phyloP scores from a whole-genome alignment of 352 stramenopile species.

The Globisporangium radiosum region DNA sequence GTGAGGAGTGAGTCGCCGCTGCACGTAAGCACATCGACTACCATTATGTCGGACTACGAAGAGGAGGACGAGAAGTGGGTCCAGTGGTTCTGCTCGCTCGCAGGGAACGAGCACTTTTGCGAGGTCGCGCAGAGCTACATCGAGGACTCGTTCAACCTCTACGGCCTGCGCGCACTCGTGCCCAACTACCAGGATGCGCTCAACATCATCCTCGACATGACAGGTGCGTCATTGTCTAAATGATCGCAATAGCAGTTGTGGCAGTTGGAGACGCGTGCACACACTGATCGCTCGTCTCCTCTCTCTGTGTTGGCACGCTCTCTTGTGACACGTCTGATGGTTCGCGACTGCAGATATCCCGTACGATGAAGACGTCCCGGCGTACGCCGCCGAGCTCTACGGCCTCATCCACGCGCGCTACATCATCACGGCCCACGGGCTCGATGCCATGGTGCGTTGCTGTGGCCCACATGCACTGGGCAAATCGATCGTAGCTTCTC shows the following conservation, averaged over 20 bases:
- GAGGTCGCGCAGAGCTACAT: slow-evolving; percentile 91
- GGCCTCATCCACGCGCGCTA: slow-evolving; percentile 87
- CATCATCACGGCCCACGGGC: slow-evolving; percentile 84
- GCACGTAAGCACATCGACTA: not conserved
- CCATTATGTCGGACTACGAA: slow-evolving; percentile 84
- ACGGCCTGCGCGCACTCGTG: slow-evolving; percentile 84
- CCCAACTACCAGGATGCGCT: slow-evolving; percentile 88
- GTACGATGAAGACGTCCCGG: slow-evolving; percentile 84
- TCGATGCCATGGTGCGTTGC: slow-evolving; percentile 82
- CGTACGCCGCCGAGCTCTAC: slow-evolving; percentile 86
- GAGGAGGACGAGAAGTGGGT: slow-evolving; percentile 91
- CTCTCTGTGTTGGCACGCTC: not conserved
- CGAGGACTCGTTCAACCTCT: slow-evolving; percentile 93
- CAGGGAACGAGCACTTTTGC: slow-evolving; percentile 90
- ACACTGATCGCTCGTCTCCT: not conserved
- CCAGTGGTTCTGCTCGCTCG: slow-evolving; percentile 91
- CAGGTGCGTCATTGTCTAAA: slow-evolving; percentile 25
- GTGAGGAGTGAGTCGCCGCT: too few relatives aligned
- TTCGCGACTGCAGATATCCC: slow-evolving; percentile 54
- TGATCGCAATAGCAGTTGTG: too few relatives aligned
- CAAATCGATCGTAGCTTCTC: too few relatives aligned
- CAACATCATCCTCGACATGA: slow-evolving; percentile 91
- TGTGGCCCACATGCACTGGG: not conserved
- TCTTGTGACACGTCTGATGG: slow-evolving; percentile 1
- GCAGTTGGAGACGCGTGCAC: too few relatives aligned